Conservation (phyloP, 139 green algal species). For the Yamagishiella unicocca region DNA sequence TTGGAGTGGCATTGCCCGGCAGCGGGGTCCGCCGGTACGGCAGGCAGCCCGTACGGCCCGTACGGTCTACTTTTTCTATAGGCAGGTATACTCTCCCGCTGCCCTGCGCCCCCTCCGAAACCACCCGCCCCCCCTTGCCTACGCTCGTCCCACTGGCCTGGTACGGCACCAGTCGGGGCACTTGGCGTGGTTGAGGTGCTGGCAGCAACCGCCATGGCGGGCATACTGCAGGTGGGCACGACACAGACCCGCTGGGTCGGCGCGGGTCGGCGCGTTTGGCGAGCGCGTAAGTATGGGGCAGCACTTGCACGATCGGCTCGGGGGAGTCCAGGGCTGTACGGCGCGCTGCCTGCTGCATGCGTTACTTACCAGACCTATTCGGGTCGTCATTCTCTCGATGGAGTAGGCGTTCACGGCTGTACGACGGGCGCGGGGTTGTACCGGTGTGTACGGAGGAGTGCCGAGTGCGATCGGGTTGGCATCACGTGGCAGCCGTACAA, state of each 20-base stretch:
- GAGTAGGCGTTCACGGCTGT: no score
- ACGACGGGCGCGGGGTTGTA: no score
- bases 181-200: slow-evolving; percentile 80
- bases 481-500: not conserved
- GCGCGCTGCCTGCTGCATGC: no score
- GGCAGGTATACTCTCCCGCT: not conserved
- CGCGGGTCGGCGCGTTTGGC: not conserved
- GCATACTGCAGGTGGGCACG: slow-evolving; percentile 70
- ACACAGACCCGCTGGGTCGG: not conserved
- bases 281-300: not conserved
- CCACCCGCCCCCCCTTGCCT: no score
- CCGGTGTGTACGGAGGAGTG: no score
- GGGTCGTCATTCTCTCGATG: no score
- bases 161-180: slow-evolving; percentile 50
- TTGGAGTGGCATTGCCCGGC: not conserved
- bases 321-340: no score
- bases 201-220: slow-evolving; percentile 75
- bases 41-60: not conserved
- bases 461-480: not conserved
- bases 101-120: no score
- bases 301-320: no score
- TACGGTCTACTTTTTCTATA: not conserved
- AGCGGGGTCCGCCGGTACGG: not conserved
- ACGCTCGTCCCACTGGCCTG: no score
- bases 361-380: no score